These are phyloP conservation scores for Hymenoscyphus fraxineus DNA, from an alignment of 2,329 filamentous ascomycete genomes.

Conservation along the genomic window DNA sequence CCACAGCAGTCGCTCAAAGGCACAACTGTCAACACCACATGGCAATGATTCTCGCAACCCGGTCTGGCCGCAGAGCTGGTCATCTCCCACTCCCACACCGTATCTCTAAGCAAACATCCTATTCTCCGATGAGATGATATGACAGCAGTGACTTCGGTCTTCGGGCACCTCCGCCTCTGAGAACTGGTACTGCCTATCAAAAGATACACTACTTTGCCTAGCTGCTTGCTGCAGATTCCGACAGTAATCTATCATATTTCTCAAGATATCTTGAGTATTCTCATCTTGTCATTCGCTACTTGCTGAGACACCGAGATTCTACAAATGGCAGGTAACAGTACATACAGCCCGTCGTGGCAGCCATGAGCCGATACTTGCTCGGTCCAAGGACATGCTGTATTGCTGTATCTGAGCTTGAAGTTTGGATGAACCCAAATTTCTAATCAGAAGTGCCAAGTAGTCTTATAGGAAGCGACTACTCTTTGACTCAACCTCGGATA, in stretches of 20 bases:
- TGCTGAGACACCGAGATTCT: neutral
- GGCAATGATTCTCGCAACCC: neutral
- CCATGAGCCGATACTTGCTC: too few species aligned
- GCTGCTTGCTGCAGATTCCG: neutral
- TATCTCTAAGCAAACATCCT: neutral
- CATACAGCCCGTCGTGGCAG: neutral
- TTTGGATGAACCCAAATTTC: neutral
- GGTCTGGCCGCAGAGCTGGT: neutral
- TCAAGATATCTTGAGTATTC: neutral
- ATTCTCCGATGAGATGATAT: neutral
- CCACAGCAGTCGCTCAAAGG: neutral
- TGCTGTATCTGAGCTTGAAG: neutral
- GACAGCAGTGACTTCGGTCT: too few species aligned
- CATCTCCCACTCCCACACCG: neutral
- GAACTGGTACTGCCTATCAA: neutral
- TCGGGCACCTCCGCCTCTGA: neutral
- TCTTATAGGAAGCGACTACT: neutral
- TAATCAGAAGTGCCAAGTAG: neutral
- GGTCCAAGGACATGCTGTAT: too few species aligned
- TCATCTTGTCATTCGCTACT: neutral
- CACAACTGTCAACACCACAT: slow-evolving; percentile 2
- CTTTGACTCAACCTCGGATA: too few species aligned
- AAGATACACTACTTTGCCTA: neutral
- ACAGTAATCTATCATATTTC: neutral
- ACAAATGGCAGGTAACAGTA: neutral